phyloP scores from a whole-genome alignment of 345 rosid genomes.

The Melastoma malabathricum region DNA sequence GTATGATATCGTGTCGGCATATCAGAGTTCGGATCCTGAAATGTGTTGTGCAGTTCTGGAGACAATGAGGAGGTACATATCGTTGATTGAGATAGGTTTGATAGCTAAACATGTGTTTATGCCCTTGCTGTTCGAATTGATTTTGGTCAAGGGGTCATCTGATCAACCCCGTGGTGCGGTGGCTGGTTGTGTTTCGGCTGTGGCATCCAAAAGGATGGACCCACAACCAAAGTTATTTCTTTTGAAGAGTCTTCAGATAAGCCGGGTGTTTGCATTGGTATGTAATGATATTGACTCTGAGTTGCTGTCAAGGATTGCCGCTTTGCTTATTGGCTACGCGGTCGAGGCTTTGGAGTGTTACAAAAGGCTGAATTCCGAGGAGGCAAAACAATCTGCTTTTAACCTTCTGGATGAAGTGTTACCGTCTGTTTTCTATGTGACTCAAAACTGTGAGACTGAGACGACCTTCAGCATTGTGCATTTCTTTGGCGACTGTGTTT shows the following conservation, averaged over 20 bases:
- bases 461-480: conserved; percentile 53
- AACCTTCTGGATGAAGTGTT: conserved; percentile 78
- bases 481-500: conserved; percentile 67
- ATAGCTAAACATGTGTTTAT: conserved; percentile 63
- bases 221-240: conserved; percentile 53
- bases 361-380: conserved; percentile 51
- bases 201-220: conserved; percentile 87
- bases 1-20: conserved; percentile 61
- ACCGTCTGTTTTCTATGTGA: conserved; percentile 63
- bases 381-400: conserved; percentile 34
- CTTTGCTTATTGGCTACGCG: conserved; percentile 72
- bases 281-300: conserved; percentile 53
- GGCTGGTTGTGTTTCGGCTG: conserved; percentile 73
- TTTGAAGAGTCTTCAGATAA: conserved; percentile 53
- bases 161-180: conserved; percentile 76
- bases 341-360: conserved; percentile 75
- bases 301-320: conserved; percentile 43
- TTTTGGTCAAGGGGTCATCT: conserved; percentile 44
- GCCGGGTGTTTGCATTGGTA: conserved; percentile 51
- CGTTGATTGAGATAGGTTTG: conserved; percentile 89
- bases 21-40: conserved; percentile 55
- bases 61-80: conserved; percentile 67
- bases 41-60: conserved; percentile 58
- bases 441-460: conserved; percentile 66
- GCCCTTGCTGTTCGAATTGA: conserved; percentile 63